A percentile compares a stretch with the other conserved stretches of the same genome.
These are phyloP conservation scores for Perilla frutescens DNA, from an alignment of 257 asterid species.

Conservation along the genomic window DNA sequence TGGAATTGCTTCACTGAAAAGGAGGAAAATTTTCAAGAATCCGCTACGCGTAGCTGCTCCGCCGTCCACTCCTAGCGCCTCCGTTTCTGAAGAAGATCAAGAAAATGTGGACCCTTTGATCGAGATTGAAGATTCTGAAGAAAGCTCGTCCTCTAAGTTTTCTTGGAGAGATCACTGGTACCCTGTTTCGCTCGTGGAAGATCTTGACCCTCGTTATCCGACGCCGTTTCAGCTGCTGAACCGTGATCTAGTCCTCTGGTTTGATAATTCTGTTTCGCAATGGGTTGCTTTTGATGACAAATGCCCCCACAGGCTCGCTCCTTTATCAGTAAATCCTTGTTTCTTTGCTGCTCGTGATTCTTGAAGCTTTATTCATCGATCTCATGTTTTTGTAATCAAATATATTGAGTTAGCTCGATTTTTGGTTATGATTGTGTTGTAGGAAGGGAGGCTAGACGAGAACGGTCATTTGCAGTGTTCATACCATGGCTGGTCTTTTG, in stretches of 20 bases:
- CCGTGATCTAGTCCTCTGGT: slow-evolving; percentile 94
- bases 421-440: slow-evolving; percentile 30
- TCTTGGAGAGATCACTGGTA: slow-evolving; percentile 98
- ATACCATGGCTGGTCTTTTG: slow-evolving; percentile 97
- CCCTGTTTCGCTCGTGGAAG: slow-evolving; percentile 93
- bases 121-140: slow-evolving; percentile 50
- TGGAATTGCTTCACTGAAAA: slow-evolving; percentile 31
- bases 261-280: slow-evolving; percentile 66
- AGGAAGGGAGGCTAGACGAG: slow-evolving; percentile 99
- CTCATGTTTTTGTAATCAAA: not conserved
- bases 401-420: not conserved
- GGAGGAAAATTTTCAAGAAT: slow-evolving; percentile 32
- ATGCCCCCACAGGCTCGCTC: slow-evolving; percentile 99
- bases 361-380: not conserved
- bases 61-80: slow-evolving; percentile 48
- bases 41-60: slow-evolving; percentile 72
- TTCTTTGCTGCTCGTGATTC: not conserved
- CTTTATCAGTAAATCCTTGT: slow-evolving; percentile 69
- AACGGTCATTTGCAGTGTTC: slow-evolving; percentile 99
- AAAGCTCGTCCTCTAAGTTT: slow-evolving; percentile 60
- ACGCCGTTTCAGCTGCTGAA: slow-evolving; percentile 95
- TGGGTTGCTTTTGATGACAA: slow-evolving; percentile 98
- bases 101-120: slow-evolving; percentile 39
- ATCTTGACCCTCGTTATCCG: slow-evolving; percentile 78
- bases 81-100: slow-evolving; percentile 46